Base-by-base conservation (phyloP, 2,329 filamentous ascomycete genomes). In the Cercospora berteroae region DNA sequence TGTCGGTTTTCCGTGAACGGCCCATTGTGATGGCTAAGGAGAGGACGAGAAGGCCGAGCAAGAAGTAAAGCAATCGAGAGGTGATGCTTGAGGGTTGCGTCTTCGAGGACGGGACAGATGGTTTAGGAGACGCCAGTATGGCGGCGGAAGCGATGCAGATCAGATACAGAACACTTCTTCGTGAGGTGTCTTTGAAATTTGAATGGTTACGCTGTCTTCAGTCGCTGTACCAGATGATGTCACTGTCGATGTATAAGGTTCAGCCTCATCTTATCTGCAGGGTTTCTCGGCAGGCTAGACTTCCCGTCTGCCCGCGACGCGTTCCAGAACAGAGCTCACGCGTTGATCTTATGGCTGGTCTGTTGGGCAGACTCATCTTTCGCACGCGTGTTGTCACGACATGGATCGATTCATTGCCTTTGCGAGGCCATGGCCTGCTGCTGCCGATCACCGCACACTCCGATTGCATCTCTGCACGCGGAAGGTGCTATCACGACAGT, bases 21-120 rank as follows among this genome's bases (percentile, higher is more conserved):
- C 57, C 68, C 70, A 72, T 72, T 20, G 52, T 74, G 39, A 67
- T 64, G 64, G 68, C 64, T 52, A 67, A 16, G 29, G 65, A 8
- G 59, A 63, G 39, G 62, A 52, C 16, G 20, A 71, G 64, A 61
- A 69, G 39, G 18, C 52, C 36, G 42, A 65, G n/a, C 62, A 69
- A 36, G 42, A 33, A 13, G 42, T 56, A n/a, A 27, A 57, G 9
- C 29, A 63, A 20, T 10, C 63, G 60, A 12, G 29, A 23, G 42
- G 39, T 13, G n/a, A 4, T 55, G 16, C 23, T 56, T 16, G 60
- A 36, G 7, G 33, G 23, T 23, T 44, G 16, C 31, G 61, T 25
- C 61, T 60, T 55, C 27, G 42, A 52, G 42, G 56, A 29, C 42
- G 29, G 29, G 5, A 23, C 10, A 18, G 39, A 4, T 25, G 48